Base-by-base conservation (phyloP, 2,329 filamentous ascomycete species). In the Emydomyces testavorans region DNA sequence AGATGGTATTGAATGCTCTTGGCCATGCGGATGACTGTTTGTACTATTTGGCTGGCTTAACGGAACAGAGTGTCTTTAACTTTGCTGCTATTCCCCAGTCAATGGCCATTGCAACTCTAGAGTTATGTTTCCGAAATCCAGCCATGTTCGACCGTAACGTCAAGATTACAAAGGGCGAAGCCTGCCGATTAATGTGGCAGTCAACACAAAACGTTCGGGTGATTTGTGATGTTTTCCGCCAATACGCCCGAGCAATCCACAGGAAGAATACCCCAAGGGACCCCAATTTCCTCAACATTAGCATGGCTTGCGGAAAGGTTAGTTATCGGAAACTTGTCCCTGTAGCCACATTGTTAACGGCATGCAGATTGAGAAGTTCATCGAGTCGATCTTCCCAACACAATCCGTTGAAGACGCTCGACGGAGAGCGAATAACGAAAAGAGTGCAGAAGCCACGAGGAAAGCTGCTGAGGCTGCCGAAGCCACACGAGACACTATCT, bases 1-100 rank as follows among this genome's bases (percentile, higher is more conserved):
- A 95, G 61, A 94, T 98, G 89, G 81, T 96, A 5, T 74, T 96
- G 50, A 87, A 92, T 59, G 86, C 90, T 4, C 74, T 98, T 36
- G 80, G 81, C 61, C 85, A 94, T 57, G 83, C 78, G 3, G 88
- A 95, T 54, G 88, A 96, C 62, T 96, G 90, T 63, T 70, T 98
- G n/a, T 95, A 89, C 72, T 98, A 96, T 70, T 87, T 98, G 71
- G 90, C 90, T 4, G 92, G 85, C 39, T 79, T 98, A 54, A 82
- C 83, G 56, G 92, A 98, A 62, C 92, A 98, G 71, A 94, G 87
- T 62, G 87, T 94, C 21, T 98, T 98, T 79, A 98, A 98, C 75
- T 98, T 98, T 66, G 88, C 88, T 40, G 90, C 90, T 49, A 98
- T 98, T 54, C 92, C 92, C 2, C 92, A 98, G 67, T 75, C 81